Conservation (phyloP, 352 stramenopile genomes). For the Pythium monospermum region DNA sequence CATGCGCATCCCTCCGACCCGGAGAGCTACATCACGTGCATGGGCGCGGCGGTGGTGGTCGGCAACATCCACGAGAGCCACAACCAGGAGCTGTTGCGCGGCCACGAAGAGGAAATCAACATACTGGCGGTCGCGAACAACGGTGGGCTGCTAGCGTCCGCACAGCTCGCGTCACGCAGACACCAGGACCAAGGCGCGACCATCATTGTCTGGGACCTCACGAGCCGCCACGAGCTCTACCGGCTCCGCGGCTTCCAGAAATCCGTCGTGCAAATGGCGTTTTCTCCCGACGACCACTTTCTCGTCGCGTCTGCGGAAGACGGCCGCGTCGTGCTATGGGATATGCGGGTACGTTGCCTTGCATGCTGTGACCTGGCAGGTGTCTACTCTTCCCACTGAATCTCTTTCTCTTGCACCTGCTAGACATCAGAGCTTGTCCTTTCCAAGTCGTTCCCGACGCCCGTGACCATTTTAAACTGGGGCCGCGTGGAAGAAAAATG, state of each 20-base stretch:
- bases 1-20: constrained; percentile 29
- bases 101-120: constrained; percentile 38
- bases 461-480: constrained; percentile 69
- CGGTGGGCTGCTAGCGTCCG: constrained; percentile 27
- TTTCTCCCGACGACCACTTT: constrained; percentile 76
- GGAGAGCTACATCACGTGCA: constrained; percentile 31
- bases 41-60: constrained; percentile 32
- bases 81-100: constrained; percentile 32
- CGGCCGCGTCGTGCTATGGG: constrained; percentile 65
- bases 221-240: constrained; percentile 37
- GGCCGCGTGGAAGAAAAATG: constrained; percentile 61
- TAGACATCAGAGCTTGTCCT: constrained; percentile 74
- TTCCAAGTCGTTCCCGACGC: constrained; percentile 55
- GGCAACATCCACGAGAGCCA: constrained; percentile 27
- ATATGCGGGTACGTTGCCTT: constrained; percentile 47
- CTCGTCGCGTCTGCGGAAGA: constrained; percentile 62
- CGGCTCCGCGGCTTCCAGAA: constrained; percentile 53
- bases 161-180: constrained; percentile 20
- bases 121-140: constrained; percentile 27
- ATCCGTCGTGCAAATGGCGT: constrained; percentile 58
- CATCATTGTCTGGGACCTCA: constrained; percentile 52
- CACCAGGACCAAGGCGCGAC: constrained; percentile 28
- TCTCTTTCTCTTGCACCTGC: no score
- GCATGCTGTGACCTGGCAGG: background rate
- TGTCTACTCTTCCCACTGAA: no score